Evolutionary conservation across 352 stramenopile species (phyloP), one percentile per base, ranked within the genome.

Genomic region (Globisporangium recalcitrans): DNA sequence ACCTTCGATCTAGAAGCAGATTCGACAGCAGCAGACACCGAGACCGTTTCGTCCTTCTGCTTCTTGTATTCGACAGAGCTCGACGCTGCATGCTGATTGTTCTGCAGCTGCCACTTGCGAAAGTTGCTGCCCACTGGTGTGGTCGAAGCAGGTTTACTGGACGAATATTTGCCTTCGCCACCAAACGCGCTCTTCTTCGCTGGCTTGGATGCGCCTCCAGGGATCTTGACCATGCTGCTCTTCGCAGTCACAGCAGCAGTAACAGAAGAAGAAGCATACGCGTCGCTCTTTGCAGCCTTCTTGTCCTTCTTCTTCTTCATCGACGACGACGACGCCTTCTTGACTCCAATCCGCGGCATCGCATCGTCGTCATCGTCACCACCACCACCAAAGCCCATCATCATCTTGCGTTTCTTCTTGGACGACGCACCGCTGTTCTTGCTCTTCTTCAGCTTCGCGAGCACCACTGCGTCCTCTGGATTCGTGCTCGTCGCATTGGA

Each of bases 401-500:
- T 40, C 27, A 31, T 48, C 32, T 62, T 69, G 56, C 51, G 57
- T 56, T 70, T 75, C 47, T 76, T 84, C 29, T 68, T 65, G 44
- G 38, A 46, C 16, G 38, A 46, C 19, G 38, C 38, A 9, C 68
- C 73, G 53, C 55, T 29, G 14, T 72, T 67, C 46, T 64, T 67
- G 14, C 29, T 21, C 0, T 47, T 4, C 60, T 78, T 89, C 63
- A 78, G 83, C 67, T 78, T 68, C 32, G 84, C 74, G 13, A 70
- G 59, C 6, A 74, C 69, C 31, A 77, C 64, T 1, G 63, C 56
- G 16, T 83, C 72, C 1, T 68, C 70, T 2, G 48, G 13, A 5
- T 31, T 24, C 24, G 22, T 9, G 1, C 21, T 29, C 9, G 21
- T 7, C 32, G 57, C 29, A 11, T 9, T 5, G 3, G 22, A n/a